These are phyloP conservation scores for Pythium scleroteichum DNA, from an alignment of 352 stramenopile species.

Conservation along the genomic window DNA sequence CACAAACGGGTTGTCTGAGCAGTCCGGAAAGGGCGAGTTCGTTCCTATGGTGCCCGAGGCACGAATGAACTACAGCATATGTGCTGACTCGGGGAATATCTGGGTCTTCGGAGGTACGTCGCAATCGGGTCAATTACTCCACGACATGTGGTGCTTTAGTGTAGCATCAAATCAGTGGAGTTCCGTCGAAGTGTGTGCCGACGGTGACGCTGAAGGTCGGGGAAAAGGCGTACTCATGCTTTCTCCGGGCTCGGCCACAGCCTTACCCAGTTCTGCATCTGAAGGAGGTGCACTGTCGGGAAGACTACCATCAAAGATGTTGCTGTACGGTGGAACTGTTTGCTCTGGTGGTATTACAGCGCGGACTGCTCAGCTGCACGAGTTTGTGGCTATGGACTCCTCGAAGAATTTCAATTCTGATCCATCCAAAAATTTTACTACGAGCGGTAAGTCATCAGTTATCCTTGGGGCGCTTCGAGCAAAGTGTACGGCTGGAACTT, in stretches of 20 bases:
- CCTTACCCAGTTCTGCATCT: conserved; percentile 34
- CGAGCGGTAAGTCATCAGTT: conserved; percentile 49
- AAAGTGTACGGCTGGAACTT: conserved; percentile 37
- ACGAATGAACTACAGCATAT: conserved; percentile 71
- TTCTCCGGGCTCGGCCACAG: conserved; percentile 46
- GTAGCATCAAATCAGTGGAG: conserved; percentile 68
- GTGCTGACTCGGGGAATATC: conserved; percentile 75
- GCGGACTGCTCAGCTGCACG: conserved; percentile 32
- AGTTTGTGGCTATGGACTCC: conserved; percentile 35
- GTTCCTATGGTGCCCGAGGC: conserved; percentile 49
- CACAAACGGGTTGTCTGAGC: conserved; percentile 1
- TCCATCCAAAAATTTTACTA: conserved; percentile 51
- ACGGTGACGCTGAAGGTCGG: conserved; percentile 49
- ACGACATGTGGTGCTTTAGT: conserved; percentile 82
- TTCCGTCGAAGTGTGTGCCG: conserved; percentile 47
- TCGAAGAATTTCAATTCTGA: conserved; percentile 46
- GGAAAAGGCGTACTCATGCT: conserved; percentile 47
- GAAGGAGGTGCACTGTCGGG: conserved; percentile 21
- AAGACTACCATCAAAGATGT: conserved; percentile 26
- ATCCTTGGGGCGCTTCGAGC: conserved; percentile 50
- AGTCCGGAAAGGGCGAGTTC: conserved; percentile 37
- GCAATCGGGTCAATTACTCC: conserved; percentile 45
- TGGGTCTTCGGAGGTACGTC: conserved; percentile 76
- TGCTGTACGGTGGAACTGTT: conserved; percentile 48
- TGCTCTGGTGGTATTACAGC: conserved; percentile 28